Base-by-base conservation (phyloP, 148 eudicot species). In the Beta vulgaris region DNA sequence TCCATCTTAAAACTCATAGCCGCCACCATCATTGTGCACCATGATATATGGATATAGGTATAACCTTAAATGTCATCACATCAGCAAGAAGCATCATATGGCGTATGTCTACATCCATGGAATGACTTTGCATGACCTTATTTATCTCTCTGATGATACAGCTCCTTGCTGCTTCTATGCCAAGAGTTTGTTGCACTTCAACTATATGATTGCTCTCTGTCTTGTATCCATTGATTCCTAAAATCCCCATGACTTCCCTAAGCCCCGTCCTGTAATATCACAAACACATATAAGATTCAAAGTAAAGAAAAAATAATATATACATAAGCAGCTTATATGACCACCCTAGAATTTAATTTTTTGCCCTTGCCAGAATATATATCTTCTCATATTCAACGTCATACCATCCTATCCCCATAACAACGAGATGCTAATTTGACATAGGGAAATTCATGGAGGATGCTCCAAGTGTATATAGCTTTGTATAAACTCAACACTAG, bases 21-120 rank as follows among this genome's bases (percentile, higher is more conserved):
- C 14, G 54, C 25, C 34, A 40, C 10, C 11, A 32, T 43, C 15
- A 35, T 37, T 35, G 11, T 42, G 62, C 73, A 40, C 49, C 37
- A 40, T 16, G 53, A 62, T 23, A 60, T 21, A 63, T 55, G 51
- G 55, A 67, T 72, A 59, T 14, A 12, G 10, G 66, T 46, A 51
- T 34, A 36, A 93, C 97, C 97, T 87, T 90, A 69, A 66, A 90
- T 66, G 98, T 92, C 98, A 95, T 92, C 62, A 92, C 69, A 85
- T 95, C 98, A 42, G 90, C 98, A 58, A 95, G 88, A 78, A 95
- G 98, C 98, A 86, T 95, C 98, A 95, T 92, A 81, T 95, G 98
- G 29, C 98, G 88, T 66, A 85, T 79, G 78, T 95, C 98, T 44
- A 92, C 88, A 74, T 87, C 91, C 96, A 92, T 95, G 39, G 87